A percentile compares a stretch with the other conserved stretches of the same genome.
phyloP scores from a whole-genome alignment of 2,329 filamentous ascomycete genomes.

The Xylariomycetidae sp. region DNA sequence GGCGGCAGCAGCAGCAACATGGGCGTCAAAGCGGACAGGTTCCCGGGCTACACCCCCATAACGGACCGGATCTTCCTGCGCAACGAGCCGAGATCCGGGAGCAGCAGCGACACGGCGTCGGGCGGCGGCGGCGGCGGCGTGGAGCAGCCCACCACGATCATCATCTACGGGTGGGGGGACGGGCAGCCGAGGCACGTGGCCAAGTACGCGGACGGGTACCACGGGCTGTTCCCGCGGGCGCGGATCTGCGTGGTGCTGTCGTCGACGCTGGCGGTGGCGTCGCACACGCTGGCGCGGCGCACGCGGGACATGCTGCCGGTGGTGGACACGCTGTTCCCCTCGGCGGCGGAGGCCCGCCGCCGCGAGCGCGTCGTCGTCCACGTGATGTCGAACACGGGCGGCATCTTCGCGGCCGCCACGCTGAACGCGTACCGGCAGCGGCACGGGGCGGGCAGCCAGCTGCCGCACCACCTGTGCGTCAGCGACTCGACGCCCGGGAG shows the following conservation, averaged over 20 bases:
- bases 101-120: conserved; percentile 11
- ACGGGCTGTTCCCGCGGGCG: conserved; percentile 42
- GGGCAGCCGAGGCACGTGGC: conserved; percentile 46
- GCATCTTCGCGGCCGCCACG: conserved; percentile 44
- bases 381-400: conserved; percentile 53
- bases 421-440: conserved; percentile 39
- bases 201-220: conserved; percentile 50
- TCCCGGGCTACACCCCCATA: conserved; percentile 41
- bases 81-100: conserved; percentile 23
- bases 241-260: conserved; percentile 46
- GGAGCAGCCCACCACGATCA: conserved; percentile 34
- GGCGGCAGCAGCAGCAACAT: too few relatives aligned
- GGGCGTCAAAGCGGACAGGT: conserved; percentile 15
- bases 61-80: conserved; percentile 42
- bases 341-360: conserved; percentile 16
- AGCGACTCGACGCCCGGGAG: conserved; percentile 50
- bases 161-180: conserved; percentile 55
- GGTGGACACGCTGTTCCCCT: conserved; percentile 32
- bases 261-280: conserved; percentile 41
- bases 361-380: conserved; percentile 40
- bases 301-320: conserved; percentile 40
- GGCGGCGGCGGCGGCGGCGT: conserved; percentile 2
- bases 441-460: conserved; percentile 25
- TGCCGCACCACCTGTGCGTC: conserved; percentile 44
- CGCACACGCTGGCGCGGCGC: conserved; percentile 36